Evolutionary conservation across 169 alveolate species (phyloP).

Genomic region (Plasmodium gallinaceum): DNA sequence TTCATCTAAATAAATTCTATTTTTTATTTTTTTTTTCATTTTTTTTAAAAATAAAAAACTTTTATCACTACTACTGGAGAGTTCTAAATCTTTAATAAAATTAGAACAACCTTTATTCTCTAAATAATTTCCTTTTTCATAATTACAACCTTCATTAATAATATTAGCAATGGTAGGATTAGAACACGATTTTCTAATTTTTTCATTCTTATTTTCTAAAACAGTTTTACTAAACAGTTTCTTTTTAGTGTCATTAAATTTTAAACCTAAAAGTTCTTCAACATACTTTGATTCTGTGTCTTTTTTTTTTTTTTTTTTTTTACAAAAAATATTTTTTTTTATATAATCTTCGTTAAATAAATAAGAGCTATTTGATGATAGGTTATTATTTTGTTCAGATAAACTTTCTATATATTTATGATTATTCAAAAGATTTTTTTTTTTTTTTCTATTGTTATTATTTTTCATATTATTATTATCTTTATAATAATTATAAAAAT

Average conservation of each 20-base stretch:
- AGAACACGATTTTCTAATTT: background rate
- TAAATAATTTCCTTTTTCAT: background rate
- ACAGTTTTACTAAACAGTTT: background rate
- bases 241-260: too few species aligned
- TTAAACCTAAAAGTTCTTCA: background rate
- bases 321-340: background rate
- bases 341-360: background rate
- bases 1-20: constrained; percentile 20
- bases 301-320: background rate
- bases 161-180: background rate
- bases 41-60: constrained; percentile 71
- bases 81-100: background rate
- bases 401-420: background rate
- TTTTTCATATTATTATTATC: background rate
- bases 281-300: background rate
- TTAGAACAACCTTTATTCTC: background rate
- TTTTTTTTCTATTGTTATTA: constrained; percentile 2
- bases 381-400: background rate
- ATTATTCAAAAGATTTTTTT: background rate
- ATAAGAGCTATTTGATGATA: background rate
- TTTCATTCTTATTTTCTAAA: background rate
- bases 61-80: constrained; percentile 45
- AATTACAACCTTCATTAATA: background rate
- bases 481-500: background rate
- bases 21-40: constrained; percentile 28